phyloP scores from a whole-genome alignment of 805 yeast genomes.

The Wickerhamomyces xylosicus region DNA sequence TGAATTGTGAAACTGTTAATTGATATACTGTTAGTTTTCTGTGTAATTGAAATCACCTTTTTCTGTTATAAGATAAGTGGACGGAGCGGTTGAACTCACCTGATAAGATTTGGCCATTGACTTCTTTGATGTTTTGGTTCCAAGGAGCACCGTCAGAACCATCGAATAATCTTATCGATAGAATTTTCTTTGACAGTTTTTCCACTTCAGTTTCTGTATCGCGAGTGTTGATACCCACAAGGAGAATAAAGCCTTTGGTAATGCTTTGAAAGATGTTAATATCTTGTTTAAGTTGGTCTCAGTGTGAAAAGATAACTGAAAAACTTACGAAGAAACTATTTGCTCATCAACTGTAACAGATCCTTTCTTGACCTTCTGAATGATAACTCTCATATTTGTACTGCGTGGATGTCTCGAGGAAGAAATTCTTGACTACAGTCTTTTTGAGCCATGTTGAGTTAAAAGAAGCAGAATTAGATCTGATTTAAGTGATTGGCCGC shows the following conservation, averaged over 20 bases:
- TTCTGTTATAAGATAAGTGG: too few species aligned
- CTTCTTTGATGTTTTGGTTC: conserved; percentile 59
- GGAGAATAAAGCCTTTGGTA: conserved; percentile 60
- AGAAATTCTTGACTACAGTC: too few species aligned
- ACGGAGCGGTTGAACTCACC: conserved; percentile 19
- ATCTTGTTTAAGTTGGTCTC: background rate
- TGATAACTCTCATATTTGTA: conserved; percentile 79
- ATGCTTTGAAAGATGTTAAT: conserved; percentile 27
- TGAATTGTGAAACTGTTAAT: conserved; percentile 71
- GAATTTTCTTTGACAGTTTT: conserved; percentile 56
- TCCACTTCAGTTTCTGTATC: conserved; percentile 71
- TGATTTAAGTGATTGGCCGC: too few species aligned
- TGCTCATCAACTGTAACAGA: conserved; percentile 74
- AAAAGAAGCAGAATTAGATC: too few species aligned
- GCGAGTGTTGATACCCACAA: conserved; percentile 75
- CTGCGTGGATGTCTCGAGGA: too few species aligned
- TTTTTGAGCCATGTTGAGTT: too few species aligned
- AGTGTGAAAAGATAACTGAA: background rate
- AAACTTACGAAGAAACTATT: conserved; percentile 50
- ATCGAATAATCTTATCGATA: conserved; percentile 65
- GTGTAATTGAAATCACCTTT: too few species aligned
- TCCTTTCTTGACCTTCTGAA: conserved; percentile 83
- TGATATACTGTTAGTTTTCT: too few species aligned
- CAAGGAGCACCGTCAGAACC: conserved; percentile 63
- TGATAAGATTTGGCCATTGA: conserved; percentile 62